Evolutionary conservation across 163 green algal species (phyloP).

Genomic region (Scenedesmus sp.): DNA sequence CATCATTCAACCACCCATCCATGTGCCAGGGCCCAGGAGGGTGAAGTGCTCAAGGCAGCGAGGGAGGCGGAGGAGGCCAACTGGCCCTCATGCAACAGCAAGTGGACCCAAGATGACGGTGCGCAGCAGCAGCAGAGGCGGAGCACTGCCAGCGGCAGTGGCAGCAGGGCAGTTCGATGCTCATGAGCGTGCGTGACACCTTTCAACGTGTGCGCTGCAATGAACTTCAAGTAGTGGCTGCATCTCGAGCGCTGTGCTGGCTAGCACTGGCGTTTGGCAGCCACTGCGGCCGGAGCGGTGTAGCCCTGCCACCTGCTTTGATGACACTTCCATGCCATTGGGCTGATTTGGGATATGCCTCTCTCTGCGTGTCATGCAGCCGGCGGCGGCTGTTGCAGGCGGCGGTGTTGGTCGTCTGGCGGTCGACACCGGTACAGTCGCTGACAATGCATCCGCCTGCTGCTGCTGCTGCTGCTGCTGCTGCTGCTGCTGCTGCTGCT

Average conservation of each 20-base stretch:
- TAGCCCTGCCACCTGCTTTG: too few species aligned
- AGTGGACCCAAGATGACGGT: conserved; percentile 50
- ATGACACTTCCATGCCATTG: too few species aligned
- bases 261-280: too few species aligned
- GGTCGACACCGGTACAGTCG: too few species aligned
- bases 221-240: not conserved
- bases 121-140: too few species aligned
- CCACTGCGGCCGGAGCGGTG: too few species aligned
- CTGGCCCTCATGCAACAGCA: conserved; percentile 49
- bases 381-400: not conserved
- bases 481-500: not conserved
- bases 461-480: not conserved
- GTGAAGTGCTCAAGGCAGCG: conserved; percentile 11
- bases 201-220: too few species aligned
- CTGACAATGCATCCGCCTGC: too few species aligned
- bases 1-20: too few species aligned
- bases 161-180: not conserved
- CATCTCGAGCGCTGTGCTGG: not conserved
- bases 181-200: not conserved
- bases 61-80: conserved; percentile 13
- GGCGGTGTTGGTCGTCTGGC: not conserved
- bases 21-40: not conserved
- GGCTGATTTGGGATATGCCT: too few species aligned
- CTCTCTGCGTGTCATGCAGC: too few species aligned
- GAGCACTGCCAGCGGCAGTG: not conserved